These are phyloP conservation scores for Medicago lupulina DNA, from an alignment of 306 rosid species.

Conservation along the genomic window DNA sequence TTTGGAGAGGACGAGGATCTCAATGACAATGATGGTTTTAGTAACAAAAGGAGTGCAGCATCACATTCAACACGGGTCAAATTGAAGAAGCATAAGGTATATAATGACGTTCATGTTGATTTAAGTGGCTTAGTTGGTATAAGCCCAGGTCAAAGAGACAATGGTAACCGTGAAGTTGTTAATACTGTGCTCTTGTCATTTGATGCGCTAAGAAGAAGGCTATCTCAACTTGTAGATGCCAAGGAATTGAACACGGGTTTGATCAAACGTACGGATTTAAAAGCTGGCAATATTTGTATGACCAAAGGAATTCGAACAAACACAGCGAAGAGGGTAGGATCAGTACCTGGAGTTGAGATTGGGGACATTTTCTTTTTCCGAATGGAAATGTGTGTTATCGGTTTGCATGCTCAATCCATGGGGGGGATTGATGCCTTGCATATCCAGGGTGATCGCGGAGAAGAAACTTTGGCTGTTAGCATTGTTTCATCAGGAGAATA, in stretches of 20 bases:
- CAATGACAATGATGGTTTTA: conserved; percentile 31
- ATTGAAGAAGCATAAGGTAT: conserved; percentile 45
- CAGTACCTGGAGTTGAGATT: conserved; percentile 69
- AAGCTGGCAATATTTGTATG: conserved; percentile 61
- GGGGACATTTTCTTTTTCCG: conserved; percentile 78
- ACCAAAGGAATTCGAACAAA: conserved; percentile 66
- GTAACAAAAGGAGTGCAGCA: conserved; percentile 16
- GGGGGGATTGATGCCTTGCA: conserved; percentile 68
- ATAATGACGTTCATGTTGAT: conserved; percentile 4
- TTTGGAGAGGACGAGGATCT: conserved; percentile 40
- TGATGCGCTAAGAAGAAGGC: conserved; percentile 66
- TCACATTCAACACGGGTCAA: conserved; percentile 1
- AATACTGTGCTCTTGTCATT: conserved; percentile 51
- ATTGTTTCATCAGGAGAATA: conserved; percentile 75
- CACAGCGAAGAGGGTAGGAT: conserved; percentile 62
- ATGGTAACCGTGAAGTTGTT: conserved; percentile 64
- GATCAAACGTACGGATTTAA: conserved; percentile 63
- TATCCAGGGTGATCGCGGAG: conserved; percentile 48
- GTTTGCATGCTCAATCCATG: conserved; percentile 74
- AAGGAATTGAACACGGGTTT: conserved; percentile 50
- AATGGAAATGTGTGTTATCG: conserved; percentile 65
- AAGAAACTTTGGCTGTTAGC: conserved; percentile 61
- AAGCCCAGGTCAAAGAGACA: conserved; percentile 40
- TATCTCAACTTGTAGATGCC: conserved; percentile 67
- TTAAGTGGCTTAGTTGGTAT: conserved; percentile 46